Percentiles rank a stretch among this genome's conserved stretches.
Conservation (phyloP, 257 asterid species). For the Schizonepeta tenuifolia region DNA sequence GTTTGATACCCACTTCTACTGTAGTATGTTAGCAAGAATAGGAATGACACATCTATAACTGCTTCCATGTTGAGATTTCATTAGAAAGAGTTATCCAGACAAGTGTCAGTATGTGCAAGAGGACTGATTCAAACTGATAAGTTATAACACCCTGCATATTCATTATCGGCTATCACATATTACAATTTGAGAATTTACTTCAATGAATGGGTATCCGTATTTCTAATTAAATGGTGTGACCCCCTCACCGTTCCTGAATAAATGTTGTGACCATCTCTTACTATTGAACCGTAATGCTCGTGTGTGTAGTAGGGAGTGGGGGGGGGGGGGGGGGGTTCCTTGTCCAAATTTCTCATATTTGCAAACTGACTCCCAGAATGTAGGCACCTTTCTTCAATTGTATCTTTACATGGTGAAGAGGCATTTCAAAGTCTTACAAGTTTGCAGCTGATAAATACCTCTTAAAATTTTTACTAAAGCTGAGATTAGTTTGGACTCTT, state of each 20-base stretch:
- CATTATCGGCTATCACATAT: neutral
- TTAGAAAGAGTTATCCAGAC: neutral
- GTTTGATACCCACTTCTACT: constrained; percentile 10
- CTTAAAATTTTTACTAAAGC: no score
- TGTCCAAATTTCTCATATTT: no score
- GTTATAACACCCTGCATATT: neutral
- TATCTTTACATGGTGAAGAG: neutral
- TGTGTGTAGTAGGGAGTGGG: neutral
- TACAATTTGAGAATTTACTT: constrained; percentile 11
- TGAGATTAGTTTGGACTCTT: neutral
- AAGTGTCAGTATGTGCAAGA: neutral
- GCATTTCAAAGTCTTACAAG: neutral
- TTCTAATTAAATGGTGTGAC: neutral
- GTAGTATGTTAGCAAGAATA: neutral
- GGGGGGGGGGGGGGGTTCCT: no score
- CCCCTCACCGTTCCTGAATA: neutral
- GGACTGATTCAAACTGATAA: neutral
- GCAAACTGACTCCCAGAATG: no score
- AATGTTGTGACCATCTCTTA: neutral
- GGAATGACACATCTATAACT: constrained; percentile 6
- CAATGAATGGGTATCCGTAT: neutral
- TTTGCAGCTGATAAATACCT: neutral
- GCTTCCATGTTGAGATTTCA: constrained; percentile 18
- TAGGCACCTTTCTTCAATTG: no score
- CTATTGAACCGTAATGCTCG: neutral